Conservation (phyloP, 345 rosid species). For the Hibiscus trionum region DNA sequence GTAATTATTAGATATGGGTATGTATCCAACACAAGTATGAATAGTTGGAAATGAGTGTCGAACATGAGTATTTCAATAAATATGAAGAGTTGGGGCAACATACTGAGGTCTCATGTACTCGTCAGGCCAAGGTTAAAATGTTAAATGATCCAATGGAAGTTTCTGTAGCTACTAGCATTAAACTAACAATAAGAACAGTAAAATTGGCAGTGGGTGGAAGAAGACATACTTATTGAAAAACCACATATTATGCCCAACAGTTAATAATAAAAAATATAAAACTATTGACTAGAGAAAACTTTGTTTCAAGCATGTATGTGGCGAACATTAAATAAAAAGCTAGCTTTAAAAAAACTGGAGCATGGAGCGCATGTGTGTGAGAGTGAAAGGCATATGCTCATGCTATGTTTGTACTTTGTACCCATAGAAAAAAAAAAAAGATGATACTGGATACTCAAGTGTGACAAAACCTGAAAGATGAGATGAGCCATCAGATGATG, state of each 20-base stretch:
- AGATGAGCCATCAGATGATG: slow-evolving; percentile 34
- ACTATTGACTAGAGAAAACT: background rate
- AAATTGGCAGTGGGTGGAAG: background rate
- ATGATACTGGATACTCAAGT: background rate
- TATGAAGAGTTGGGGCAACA: background rate
- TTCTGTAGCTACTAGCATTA: background rate
- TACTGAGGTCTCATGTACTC: background rate
- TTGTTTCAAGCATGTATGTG: background rate
- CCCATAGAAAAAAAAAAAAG: background rate
- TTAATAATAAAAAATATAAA: background rate
- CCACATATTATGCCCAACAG: background rate
- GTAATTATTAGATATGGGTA: background rate
- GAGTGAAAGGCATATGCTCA: background rate
- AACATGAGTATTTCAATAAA: background rate
- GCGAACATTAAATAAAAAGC: background rate
- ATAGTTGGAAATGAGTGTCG: background rate
- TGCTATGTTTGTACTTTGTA: background rate
- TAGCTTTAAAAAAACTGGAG: background rate
- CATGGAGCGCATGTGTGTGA: background rate
- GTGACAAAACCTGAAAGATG: slow-evolving; percentile 40
- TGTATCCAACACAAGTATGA: background rate
- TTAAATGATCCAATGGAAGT: background rate
- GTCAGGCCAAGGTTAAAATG: background rate
- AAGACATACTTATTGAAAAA: background rate
- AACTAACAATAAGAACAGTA: background rate